phyloP scores from a whole-genome alignment of 2,329 filamentous ascomycete species.

The Lachnellula cervina region DNA sequence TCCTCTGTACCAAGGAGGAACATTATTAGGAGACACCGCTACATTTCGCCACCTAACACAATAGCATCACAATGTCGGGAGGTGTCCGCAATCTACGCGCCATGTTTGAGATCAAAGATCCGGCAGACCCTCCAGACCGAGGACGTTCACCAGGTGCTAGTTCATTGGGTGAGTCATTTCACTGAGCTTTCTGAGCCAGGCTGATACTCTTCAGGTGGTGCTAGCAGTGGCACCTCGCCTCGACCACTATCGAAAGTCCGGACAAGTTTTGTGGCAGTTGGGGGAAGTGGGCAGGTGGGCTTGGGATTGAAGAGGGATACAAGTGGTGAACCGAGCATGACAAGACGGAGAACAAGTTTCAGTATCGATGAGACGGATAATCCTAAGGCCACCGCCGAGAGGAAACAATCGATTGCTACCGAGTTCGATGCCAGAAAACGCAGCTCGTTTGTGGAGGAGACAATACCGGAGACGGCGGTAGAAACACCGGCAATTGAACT shows the following conservation, averaged over 20 bases:
- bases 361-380: constrained; percentile 25
- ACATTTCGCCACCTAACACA: not conserved
- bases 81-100: constrained; percentile 62
- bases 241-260: constrained; percentile 70
- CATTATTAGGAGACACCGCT: not conserved
- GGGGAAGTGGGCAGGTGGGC: constrained; percentile 42
- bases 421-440: constrained; percentile 25
- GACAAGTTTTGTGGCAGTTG: constrained; percentile 70
- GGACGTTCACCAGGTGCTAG: constrained; percentile 59
- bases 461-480: constrained; percentile 27
- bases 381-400: constrained; percentile 19
- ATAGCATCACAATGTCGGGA: constrained; percentile 21
- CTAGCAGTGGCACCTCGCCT: constrained; percentile 41
- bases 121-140: constrained; percentile 50
- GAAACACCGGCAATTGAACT: constrained; percentile 21
- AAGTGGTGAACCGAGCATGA: constrained; percentile 25
- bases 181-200: constrained; percentile 2
- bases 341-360: constrained; percentile 27
- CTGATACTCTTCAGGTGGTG: constrained; percentile 18
- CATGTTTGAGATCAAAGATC: constrained; percentile 73
- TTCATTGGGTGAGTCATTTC: constrained; percentile 38
- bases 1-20: not conserved
- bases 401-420: constrained; percentile 22
- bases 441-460: constrained; percentile 22
- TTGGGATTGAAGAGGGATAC: constrained; percentile 38